Evolutionary conservation across 257 asterid species (phyloP).

Genomic region (Scutellaria galericulata): DNA sequence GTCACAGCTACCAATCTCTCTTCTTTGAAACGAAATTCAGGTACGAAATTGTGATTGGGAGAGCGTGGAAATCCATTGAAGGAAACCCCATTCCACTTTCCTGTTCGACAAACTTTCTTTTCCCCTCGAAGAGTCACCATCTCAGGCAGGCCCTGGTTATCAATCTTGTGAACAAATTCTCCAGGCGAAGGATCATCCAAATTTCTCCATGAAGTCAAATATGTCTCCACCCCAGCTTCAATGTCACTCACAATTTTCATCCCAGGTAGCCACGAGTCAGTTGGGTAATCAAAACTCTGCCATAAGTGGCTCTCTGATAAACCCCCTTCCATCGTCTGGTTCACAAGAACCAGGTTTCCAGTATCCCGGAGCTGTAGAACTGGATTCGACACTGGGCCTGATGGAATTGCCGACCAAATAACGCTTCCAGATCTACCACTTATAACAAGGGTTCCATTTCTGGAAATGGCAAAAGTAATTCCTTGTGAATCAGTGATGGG

Average conservation of each 20-base stretch:
- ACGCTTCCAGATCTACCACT: background rate
- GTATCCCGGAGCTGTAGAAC: slow-evolving; percentile 25
- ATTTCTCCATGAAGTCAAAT: slow-evolving; percentile 41
- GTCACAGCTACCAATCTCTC: background rate
- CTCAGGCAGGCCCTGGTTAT: slow-evolving; percentile 30
- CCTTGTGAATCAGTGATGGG: slow-evolving; percentile 22
- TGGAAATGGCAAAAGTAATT: background rate
- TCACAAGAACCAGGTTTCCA: slow-evolving; percentile 32
- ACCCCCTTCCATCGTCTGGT: background rate
- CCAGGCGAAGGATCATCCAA: slow-evolving; percentile 43
- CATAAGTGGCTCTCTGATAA: slow-evolving; percentile 5
- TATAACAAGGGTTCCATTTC: slow-evolving; percentile 25
- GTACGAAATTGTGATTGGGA: background rate
- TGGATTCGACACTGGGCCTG: slow-evolving; percentile 9
- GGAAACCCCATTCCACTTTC: slow-evolving; percentile 2
- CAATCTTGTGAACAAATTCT: slow-evolving; percentile 26
- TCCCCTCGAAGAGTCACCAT: slow-evolving; percentile 37
- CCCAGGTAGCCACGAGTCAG: slow-evolving; percentile 25
- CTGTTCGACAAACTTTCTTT: slow-evolving; percentile 20
- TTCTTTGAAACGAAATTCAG: background rate
- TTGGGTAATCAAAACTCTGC: slow-evolving; percentile 39
- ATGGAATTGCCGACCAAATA: slow-evolving; percentile 33
- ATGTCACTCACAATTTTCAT: background rate
- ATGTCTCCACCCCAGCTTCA: slow-evolving; percentile 16
- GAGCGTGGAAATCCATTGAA: background rate